Conservation (phyloP, 2,329 filamentous ascomycete species). For the Cercospora sp. region DNA sequence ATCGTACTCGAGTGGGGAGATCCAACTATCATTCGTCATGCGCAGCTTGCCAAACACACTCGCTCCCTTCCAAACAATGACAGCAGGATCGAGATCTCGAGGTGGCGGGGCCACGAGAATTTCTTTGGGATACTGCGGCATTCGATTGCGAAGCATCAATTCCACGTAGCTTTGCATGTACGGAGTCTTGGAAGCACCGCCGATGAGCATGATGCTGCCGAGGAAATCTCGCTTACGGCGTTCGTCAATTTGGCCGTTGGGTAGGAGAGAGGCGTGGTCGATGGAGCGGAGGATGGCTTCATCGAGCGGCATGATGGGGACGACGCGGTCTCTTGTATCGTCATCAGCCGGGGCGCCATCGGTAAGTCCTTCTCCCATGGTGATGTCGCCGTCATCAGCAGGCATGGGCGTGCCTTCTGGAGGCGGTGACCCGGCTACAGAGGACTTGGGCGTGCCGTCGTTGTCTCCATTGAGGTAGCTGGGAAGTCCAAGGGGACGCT, state of each 20-base stretch:
- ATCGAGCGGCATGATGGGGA: constrained; percentile 82
- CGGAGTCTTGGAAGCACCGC: constrained; percentile 78
- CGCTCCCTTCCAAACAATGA: constrained; percentile 97
- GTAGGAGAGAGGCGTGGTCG: constrained; percentile 66
- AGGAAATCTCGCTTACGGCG: constrained; percentile 90
- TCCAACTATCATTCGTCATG: constrained; percentile 91
- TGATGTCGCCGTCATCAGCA: constrained; percentile 50
- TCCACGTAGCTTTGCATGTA: constrained; percentile 82
- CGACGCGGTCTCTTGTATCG: constrained; percentile 72
- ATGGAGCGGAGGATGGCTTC: constrained; percentile 88
- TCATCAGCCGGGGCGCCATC: constrained; percentile 16
- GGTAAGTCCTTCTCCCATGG: constrained; percentile 52
- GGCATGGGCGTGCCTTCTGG: constrained; percentile 76
- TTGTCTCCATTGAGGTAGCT: constrained; percentile 65
- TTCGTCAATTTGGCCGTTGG: constrained; percentile 69
- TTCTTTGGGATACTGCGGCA: constrained; percentile 64
- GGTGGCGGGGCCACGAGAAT: constrained; percentile 71
- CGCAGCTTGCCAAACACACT: constrained; percentile 92
- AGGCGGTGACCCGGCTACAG: constrained; percentile 81
- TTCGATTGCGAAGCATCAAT: constrained; percentile 69
- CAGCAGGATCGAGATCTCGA: constrained; percentile 91
- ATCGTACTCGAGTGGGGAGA: constrained; percentile 84
- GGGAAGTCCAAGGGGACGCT: constrained; percentile 62
- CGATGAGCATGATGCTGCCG: constrained; percentile 86
- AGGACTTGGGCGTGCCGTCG: constrained; percentile 78